Evolutionary conservation across 108 stramenopile genomes (phyloP).

Genomic region (Skeletonema grethae): DNA sequence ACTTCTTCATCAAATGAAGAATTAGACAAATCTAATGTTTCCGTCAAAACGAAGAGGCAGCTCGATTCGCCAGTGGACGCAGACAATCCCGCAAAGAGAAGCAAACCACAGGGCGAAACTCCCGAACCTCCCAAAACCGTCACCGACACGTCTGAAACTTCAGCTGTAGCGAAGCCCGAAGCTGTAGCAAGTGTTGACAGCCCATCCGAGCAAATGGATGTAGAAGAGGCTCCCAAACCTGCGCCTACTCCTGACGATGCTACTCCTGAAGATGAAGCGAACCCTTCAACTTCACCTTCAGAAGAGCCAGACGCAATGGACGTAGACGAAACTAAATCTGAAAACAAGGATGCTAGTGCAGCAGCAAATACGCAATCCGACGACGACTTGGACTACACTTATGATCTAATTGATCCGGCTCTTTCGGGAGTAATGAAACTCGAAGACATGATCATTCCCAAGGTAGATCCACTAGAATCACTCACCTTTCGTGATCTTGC

Average conservation of each 20-base stretch:
- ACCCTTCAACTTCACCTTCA: background rate
- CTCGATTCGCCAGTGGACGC: background rate
- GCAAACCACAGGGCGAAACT: background rate
- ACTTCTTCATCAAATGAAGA: background rate
- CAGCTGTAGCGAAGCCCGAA: background rate
- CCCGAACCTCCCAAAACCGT: background rate
- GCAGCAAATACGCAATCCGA: background rate
- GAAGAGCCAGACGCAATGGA: background rate
- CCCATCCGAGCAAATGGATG: background rate
- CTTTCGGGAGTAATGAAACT: constrained; percentile 37
- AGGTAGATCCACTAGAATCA: constrained; percentile 28
- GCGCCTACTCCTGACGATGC: background rate
- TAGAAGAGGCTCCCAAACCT: background rate
- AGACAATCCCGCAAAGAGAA: background rate
- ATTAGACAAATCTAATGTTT: background rate
- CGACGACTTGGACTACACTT: constrained; percentile 16
- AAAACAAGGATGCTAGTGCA: background rate
- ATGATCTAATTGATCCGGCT: constrained; percentile 24
- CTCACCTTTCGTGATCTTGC: constrained; percentile 27
- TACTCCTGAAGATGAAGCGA: background rate
- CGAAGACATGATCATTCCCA: constrained; percentile 26
- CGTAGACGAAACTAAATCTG: background rate
- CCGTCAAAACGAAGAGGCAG: background rate
- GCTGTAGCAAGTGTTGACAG: background rate
- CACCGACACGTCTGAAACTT: background rate